Evolutionary conservation across 192 early-diverging fungal species (phyloP), one percentile per base, ranked within the genome.

Genomic region (Mortierella alpina): DNA sequence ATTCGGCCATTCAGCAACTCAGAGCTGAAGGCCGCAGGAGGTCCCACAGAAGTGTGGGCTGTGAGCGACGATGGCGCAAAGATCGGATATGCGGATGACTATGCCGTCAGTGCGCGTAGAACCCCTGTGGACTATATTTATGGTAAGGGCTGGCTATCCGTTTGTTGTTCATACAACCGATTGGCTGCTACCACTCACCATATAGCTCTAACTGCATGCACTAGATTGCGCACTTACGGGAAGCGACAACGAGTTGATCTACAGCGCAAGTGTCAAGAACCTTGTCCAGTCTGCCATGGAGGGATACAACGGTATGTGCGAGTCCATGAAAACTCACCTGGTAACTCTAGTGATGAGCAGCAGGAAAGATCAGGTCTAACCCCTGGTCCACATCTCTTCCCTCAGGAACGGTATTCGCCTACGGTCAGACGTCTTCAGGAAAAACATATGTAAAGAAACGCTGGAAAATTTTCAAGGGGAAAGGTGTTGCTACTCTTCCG

Each of bases 351-450:
- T 41, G 5, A 18, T 41, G 39, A 18, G 12, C 20, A 15, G 13
- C 41, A 41, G 9, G 31, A 5, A 41, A 48, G 2, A 48, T 65
- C 50, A 17, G 23, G 14, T 58, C 7, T 63, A 18, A 4, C 48
- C 46, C 6, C 7, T 46, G 6, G 49, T 59, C 18, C 50, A 8
- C 17, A n/a, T 70, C 42, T 65, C 8, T 53, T 40, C 9, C 44
- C 13, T 42, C 68, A 93, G 94, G 92, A 41, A 98, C 97, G 5
- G 95, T 99, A 5, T 99, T 99, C 88, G 96, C 98, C 5, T 99
- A 99, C 85, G 98, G 98, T 18, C 97, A 98, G 82, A 99, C 98
- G 10, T 93, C 96, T 8, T 94, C 93, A 10, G 98, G 98, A 54
- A 99, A 99, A 76, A 98, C 98, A 54, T 89, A 85, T 82, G 88